A percentile compares a stretch with the other conserved stretches of the same genome.
These are phyloP conservation scores for Westerdykella aurantiaca DNA, from an alignment of 2,329 filamentous ascomycete genomes.

Conservation along the genomic window DNA sequence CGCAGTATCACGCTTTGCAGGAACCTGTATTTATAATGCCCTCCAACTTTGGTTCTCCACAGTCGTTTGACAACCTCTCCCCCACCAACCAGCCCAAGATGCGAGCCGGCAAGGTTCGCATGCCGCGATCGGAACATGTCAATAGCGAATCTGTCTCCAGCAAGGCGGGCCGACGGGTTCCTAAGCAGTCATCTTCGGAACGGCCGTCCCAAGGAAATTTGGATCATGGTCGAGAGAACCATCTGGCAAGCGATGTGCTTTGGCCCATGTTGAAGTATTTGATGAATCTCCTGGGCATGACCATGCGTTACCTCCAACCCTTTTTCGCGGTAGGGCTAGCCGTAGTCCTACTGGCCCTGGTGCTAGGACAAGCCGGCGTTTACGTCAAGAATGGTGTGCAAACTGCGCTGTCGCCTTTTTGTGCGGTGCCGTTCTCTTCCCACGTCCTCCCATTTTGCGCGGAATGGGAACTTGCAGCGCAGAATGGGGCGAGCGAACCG, in stretches of 20 bases:
- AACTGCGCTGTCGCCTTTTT: constrained; percentile 62
- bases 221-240: no score
- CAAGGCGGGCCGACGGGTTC: constrained; percentile 2
- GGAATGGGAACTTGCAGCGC: constrained; percentile 10
- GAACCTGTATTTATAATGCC: constrained; percentile 42
- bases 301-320: constrained; percentile 46
- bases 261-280: constrained; percentile 53
- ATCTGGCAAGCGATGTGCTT: not conserved
- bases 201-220: no score
- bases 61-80: constrained; percentile 16
- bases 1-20: constrained; percentile 1
- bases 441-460: constrained; percentile 61
- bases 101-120: constrained; percentile 8
- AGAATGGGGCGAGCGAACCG: constrained; percentile 6
- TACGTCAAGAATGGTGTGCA: constrained; percentile 59
- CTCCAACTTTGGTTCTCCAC: constrained; percentile 20
- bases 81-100: constrained; percentile 19
- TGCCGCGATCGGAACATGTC: not conserved
- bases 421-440: constrained; percentile 61
- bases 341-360: constrained; percentile 55
- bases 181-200: not conserved
- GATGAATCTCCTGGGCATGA: constrained; percentile 53
- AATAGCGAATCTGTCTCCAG: constrained; percentile 3
- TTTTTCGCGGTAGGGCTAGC: constrained; percentile 56
- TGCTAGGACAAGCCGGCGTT: constrained; percentile 40